Evolutionary conservation across 2,329 filamentous ascomycete genomes (phyloP), one percentile per base, ranked within the genome.

Genomic region (Verticillium klebahnii): DNA sequence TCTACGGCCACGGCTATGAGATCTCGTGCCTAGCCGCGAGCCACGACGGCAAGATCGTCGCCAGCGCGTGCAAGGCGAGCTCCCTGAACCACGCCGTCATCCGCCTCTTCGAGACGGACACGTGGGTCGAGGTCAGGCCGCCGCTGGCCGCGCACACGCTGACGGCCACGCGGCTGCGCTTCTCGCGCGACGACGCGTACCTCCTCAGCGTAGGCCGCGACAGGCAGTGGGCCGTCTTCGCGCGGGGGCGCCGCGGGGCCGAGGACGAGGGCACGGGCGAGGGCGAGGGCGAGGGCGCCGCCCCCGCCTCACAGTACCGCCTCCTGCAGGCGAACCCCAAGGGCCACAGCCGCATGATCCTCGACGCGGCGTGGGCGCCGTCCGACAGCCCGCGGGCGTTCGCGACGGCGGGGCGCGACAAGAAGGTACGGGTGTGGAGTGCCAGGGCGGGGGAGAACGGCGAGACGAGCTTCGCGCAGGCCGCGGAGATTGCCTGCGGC

Each of bases 1-100:
- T 99, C 1, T 99, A 99, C 76, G 95, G 95, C 1, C 95, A 99
- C 76, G 95, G 95, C 34, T 97, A 97, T 76, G 95, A 99, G 75
- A 94, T 99, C 58, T 96, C 92, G 2, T 90, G 92, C 40, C 85
- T 97, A 17, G 91, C 93, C 12, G 85, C 89, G 8, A 92, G 87
- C 69, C 85, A 91, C 70, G 88, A 93, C 68, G 89, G 90, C 14
- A 80, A 76, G 3, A 75, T 97, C 25, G 83, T 99, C 15, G 95
- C 95, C 36, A 97, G 93, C 60, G 93, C 95, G 2, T 99, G 95
- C 79, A 92, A 91, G 70, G 95, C 95, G 19, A 96, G 89, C 71
- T 96, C 93, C 1, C 82, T 94, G 61, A 95, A 97, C 73, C 95
- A 99, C 72, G 95, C 95, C 54, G 93, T 98, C 45, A 92, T 99